Conservation (phyloP, 192 early-diverging fungal genomes). For the Backusella circina region DNA sequence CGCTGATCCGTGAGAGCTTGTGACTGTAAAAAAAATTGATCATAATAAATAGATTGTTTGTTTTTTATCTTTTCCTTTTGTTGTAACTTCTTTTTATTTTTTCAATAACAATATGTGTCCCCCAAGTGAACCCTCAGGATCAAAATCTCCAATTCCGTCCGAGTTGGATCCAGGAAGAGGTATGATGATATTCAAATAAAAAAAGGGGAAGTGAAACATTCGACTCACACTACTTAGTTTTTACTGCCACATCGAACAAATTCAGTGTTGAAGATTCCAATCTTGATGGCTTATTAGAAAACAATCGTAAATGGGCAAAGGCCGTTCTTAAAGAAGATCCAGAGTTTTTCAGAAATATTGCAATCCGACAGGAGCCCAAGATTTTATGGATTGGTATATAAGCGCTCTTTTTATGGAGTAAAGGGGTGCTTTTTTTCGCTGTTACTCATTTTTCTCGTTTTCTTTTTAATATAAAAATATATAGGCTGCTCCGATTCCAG, state of each 20-base stretch:
- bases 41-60: neutral
- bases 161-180: neutral
- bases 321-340: constrained; percentile 57
- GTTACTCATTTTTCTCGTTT: neutral
- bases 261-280: constrained; percentile 18
- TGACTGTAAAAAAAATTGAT: neutral
- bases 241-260: constrained; percentile 11
- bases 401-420: neutral
- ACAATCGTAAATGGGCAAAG: constrained; percentile 62
- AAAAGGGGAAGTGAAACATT: neutral
- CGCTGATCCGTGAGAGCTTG: neutral
- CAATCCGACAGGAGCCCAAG: constrained; percentile 74
- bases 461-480: neutral
- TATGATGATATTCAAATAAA: neutral
- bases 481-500: constrained; percentile 91
- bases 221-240: neutral
- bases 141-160: neutral
- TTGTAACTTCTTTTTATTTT: neutral
- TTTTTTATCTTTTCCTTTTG: neutral
- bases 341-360: constrained; percentile 67
- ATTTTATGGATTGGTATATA: constrained; percentile 78
- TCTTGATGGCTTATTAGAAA: constrained; percentile 39
- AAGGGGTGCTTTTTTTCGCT: neutral
- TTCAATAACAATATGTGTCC: neutral
- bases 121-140: neutral